Base-by-base conservation (phyloP, 805 yeast species). In the Tanozyma kutaoensis region DNA sequence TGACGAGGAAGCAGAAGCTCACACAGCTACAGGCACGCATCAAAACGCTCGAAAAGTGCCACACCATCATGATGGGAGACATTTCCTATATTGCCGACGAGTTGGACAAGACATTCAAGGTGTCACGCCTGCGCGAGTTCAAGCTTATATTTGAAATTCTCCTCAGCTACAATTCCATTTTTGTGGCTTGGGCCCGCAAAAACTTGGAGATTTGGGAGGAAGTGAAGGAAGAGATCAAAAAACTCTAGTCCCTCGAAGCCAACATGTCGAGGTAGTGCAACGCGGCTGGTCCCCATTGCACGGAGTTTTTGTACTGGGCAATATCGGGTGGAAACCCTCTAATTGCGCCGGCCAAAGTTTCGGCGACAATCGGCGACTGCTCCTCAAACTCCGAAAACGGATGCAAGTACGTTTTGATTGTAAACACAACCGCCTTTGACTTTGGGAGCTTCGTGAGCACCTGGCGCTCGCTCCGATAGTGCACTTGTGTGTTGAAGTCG, bases 261-360 rank as follows among this genome's bases (percentile, higher is more conserved):
- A n/a, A n/a, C n/a, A n/a, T n/a, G n/a, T n/a, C n/a, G n/a, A 39
- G 29, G 25, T 38, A 39, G 15, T 30, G 24, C 32, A 56, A 55
- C 0, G 71, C 75, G 0, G 86, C 76, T 1, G 68, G 69, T 1
- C 85, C 82, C 85, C 91, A 79, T 35, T 58, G 72, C 2, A 62
- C 62, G 18, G 69, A 60, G 31, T 69, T 60, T 46, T 80, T 80
- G 52, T 80, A 80, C 15, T 54, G 52, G 1, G 72, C 71, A 30
- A 78, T 46, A 15, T 57, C 68, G 3, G 57, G 69, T 7, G 77
- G 76, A 43, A 79, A 60, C 1, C 73, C 76, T 14, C 66, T 65
- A 20, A 81, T 67, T 2, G 85, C 82, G 7, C 70, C 75, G 24
- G 61, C 54, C 13, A 80, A 49, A 12, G 72, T 64, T n/a, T 62